Percentiles rank a stretch among this genome's conserved stretches.
Evolutionary conservation across 2,329 filamentous ascomycete species (phyloP).

Genomic region (Claviceps capensis): DNA sequence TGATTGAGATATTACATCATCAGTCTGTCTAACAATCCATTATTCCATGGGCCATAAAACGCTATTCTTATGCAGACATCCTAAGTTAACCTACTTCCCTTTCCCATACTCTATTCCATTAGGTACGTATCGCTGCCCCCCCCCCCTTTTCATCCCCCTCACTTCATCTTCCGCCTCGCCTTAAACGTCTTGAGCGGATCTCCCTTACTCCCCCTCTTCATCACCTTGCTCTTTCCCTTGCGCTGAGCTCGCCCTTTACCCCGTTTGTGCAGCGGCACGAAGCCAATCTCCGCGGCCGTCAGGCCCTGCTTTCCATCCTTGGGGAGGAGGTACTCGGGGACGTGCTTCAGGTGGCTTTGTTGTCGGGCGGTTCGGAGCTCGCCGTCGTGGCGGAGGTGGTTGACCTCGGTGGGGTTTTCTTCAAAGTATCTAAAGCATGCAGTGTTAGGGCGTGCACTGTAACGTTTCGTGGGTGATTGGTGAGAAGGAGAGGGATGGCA

Average conservation of each 20-base stretch:
- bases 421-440: constrained; percentile 57
- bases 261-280: constrained; percentile 52
- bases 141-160: background rate
- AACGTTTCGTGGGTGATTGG: no score
- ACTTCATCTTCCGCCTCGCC: constrained; percentile 36
- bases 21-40: no score
- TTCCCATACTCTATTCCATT: no score
- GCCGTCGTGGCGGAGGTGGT: constrained; percentile 78
- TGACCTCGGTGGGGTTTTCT: constrained; percentile 83
- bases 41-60: no score
- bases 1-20: no score
- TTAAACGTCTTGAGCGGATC: constrained; percentile 90
- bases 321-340: constrained; percentile 88
- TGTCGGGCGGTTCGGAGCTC: constrained; percentile 72
- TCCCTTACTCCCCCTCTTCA: constrained; percentile 38
- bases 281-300: constrained; percentile 55
- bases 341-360: constrained; percentile 82
- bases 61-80: no score
- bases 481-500: background rate
- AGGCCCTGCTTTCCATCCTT: constrained; percentile 57
- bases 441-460: background rate
- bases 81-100: no score
- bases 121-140: no score
- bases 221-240: constrained; percentile 26
- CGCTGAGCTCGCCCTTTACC: constrained; percentile 35